Base-by-base conservation (phyloP, 768 basidiomycete species). In the Xerocomus potaroensis region DNA sequence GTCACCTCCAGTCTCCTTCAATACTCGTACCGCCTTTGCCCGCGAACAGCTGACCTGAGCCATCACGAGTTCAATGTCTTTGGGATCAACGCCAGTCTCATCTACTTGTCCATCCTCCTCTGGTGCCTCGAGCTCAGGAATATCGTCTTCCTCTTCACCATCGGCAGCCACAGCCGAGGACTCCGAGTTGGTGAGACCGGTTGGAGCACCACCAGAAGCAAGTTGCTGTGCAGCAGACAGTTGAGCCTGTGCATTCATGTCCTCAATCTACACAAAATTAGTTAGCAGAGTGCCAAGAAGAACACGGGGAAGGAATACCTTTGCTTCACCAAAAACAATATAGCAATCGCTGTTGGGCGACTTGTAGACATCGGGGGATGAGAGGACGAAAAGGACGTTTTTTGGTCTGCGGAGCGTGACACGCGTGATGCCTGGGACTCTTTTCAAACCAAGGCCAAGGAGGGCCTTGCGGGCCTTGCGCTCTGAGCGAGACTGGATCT, bases 251-350 rank as follows among this genome's bases (percentile, higher is more conserved):
- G 83, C 76, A 71, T 84, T 90, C 80, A 88, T 84, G 60, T 92
- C 90, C 72, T 93, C 91, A 55, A 90, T 83, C 87, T 89, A 52
- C 8, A 30, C 37, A 3, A 33, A 19, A 26, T 59, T 38, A 47
- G 50, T 41, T 10, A 23, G 19, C 15, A 15, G 3, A 2, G 33
- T 15, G 38, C 15, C 23, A 21, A 27, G 26, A 19, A 43, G 43
- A 47, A 51, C 16, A 52, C n/a, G 47, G 50, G 50, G 53, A 37
- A 51, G 50, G 19, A 38, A 8, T 16, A 86, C 86, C 81, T 92
- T 92, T 45, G 90, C 94, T 76, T 98, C 96, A 54, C 96, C 96
- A 60, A 98, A 99, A 54, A 99, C 93, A 65, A 99, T 91, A 78
- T 99, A 97, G 71, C 88, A 91, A 72, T 99, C 96, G 64, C 91